A percentile compares a stretch with the other conserved stretches of the same genome.
Evolutionary conservation across 2,329 filamentous ascomycete genomes (phyloP).

Genomic region (Arthrobotrys musiformis): DNA sequence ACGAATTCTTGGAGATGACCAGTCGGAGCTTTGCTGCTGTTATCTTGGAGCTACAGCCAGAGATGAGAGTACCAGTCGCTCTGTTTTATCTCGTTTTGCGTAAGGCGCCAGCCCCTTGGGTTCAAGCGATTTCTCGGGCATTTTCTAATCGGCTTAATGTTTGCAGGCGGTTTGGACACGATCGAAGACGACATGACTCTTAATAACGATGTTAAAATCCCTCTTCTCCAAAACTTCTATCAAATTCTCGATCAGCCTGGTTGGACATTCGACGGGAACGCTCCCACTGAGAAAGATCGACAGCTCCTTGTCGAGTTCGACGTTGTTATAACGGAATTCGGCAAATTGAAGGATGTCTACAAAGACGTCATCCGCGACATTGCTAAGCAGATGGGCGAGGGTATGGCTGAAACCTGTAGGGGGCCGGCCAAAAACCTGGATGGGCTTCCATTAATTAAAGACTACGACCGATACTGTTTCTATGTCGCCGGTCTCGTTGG

Average conservation of each 20-base stretch:
- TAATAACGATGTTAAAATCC: slow-evolving; percentile 81
- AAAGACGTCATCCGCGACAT: slow-evolving; percentile 90
- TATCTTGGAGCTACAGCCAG: slow-evolving; percentile 94
- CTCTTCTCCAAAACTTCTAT: slow-evolving; percentile 84
- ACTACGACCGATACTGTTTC: slow-evolving; percentile 97
- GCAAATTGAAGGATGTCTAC: slow-evolving; percentile 86
- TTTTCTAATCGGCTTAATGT: slow-evolving; percentile 2
- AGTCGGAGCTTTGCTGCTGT: slow-evolving; percentile 93
- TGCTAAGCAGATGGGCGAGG: slow-evolving; percentile 92
- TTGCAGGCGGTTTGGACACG: slow-evolving; percentile 79
- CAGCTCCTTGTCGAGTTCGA: slow-evolving; percentile 93
- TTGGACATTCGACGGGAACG: slow-evolving; percentile 89
- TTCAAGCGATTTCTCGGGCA: not conserved
- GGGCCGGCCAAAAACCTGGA: slow-evolving; percentile 83
- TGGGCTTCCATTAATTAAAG: slow-evolving; percentile 82
- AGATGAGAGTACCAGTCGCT: slow-evolving; percentile 86
- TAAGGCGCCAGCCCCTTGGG: slow-evolving; percentile 1
- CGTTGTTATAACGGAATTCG: slow-evolving; percentile 84
- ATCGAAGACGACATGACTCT: slow-evolving; percentile 99
- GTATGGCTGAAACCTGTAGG: slow-evolving; percentile 94
- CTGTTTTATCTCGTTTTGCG: slow-evolving; percentile 94
- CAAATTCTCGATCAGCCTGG: slow-evolving; percentile 81
- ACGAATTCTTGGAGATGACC: slow-evolving; percentile 83
- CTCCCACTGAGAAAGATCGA: slow-evolving; percentile 91
- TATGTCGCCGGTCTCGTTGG: slow-evolving; percentile 99